A percentile compares a stretch with the other conserved stretches of the same genome.
These are phyloP conservation scores for Candida vaughaniae DNA, from an alignment of 805 yeast species.

Conservation along the genomic window DNA sequence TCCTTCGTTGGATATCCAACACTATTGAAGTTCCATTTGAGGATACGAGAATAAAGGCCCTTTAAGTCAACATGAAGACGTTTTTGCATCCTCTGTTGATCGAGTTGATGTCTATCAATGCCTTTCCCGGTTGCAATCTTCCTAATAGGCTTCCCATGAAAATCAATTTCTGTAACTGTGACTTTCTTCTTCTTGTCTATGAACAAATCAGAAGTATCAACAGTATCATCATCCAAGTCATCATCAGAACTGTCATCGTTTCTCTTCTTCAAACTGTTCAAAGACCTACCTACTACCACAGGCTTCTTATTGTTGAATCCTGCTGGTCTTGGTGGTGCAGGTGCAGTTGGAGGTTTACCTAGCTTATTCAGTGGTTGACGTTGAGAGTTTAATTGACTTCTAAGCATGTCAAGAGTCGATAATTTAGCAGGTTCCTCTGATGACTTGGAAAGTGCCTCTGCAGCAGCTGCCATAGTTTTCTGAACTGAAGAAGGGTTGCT, in stretches of 20 bases:
- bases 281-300: conserved; percentile 35
- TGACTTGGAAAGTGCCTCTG: conserved; percentile 13
- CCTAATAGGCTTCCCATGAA: conserved; percentile 41
- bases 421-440: conserved; percentile 35
- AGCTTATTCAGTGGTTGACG: conserved; percentile 17
- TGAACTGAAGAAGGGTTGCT: conserved; percentile 2
- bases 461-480: too few species aligned
- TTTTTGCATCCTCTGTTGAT: conserved; percentile 74
- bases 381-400: conserved; percentile 28
- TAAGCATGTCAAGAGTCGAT: conserved; percentile 31
- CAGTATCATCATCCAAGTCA: conserved; percentile 18
- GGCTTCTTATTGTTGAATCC: conserved; percentile 41
- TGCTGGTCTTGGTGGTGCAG: conserved; percentile 47
- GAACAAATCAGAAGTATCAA: conserved; percentile 40
- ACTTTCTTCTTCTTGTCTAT: conserved; percentile 31
- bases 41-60: conserved; percentile 66
- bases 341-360: conserved; percentile 30
- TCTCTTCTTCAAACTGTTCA: conserved; percentile 33
- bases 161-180: conserved; percentile 42
- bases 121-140: conserved; percentile 21
- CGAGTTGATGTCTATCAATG: conserved; percentile 42
- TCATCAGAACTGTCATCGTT: conserved; percentile 36
- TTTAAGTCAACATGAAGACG: conserved; percentile 76
- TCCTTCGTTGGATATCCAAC: conserved; percentile 55
- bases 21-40: conserved; percentile 72